These are phyloP conservation scores for Mycena floridula DNA, from an alignment of 768 basidiomycete genomes.

Conservation along the genomic window DNA sequence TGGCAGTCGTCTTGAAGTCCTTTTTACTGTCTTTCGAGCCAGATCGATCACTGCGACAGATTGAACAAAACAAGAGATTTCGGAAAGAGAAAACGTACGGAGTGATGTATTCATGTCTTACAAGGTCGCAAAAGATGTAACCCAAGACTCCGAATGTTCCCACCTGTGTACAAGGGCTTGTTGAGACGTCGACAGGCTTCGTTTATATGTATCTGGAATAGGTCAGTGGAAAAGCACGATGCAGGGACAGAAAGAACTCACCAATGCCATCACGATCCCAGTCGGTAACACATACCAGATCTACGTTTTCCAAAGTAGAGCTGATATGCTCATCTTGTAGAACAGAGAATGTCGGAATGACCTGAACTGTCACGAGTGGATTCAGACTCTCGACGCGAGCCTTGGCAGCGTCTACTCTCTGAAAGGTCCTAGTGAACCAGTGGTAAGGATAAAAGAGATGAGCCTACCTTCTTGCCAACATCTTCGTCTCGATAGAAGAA, in stretches of 20 bases:
- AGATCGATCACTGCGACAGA: constrained; percentile 46
- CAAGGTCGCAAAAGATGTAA: constrained; percentile 92
- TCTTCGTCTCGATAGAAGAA: constrained; percentile 95
- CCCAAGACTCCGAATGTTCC: too few species aligned
- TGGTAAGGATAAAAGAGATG: constrained; percentile 21
- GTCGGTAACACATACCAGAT: constrained; percentile 88
- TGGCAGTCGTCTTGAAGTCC: constrained; percentile 50
- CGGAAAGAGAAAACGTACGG: constrained; percentile 49
- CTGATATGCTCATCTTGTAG: constrained; percentile 50
- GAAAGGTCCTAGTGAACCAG: constrained; percentile 25
- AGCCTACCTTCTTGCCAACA: constrained; percentile 75
- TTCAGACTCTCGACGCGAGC: constrained; percentile 85
- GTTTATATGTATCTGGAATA: too few species aligned
- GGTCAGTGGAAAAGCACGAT: constrained; percentile 1
- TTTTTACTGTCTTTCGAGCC: constrained; percentile 42
- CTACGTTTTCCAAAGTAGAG: constrained; percentile 55
- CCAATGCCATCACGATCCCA: constrained; percentile 61
- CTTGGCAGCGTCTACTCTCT: constrained; percentile 86
- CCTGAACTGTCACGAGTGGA: constrained; percentile 81
- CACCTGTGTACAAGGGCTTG: too few species aligned
- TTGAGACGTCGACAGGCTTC: too few species aligned
- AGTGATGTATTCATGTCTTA: constrained; percentile 79
- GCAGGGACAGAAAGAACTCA: constrained; percentile 32
- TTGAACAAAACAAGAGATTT: constrained; percentile 24
- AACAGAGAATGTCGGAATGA: constrained; percentile 43